Conservation (phyloP, 106 monocot genomes). For the Iris macrosiphon region DNA sequence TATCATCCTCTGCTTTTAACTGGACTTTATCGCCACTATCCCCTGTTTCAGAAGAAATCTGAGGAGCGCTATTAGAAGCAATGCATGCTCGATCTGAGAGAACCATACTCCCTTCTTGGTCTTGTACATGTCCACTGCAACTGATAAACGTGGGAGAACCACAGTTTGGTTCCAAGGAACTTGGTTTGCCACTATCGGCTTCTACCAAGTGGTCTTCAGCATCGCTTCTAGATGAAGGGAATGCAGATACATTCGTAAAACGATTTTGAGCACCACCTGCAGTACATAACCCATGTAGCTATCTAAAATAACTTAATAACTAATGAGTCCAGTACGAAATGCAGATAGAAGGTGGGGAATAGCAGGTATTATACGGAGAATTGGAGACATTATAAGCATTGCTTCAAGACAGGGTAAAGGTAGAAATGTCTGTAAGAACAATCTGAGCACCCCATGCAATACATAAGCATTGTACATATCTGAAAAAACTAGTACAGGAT, state of each 20-base stretch:
- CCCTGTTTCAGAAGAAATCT: slow-evolving; percentile 5
- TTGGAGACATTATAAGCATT: no score
- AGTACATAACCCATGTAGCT: not conserved
- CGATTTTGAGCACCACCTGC: not conserved
- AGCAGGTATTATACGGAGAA: no score
- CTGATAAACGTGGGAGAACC: slow-evolving; percentile 41
- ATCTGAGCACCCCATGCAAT: no score
- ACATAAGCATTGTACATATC: no score
- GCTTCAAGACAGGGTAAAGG: no score
- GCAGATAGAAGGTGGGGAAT: no score
- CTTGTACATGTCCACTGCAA: slow-evolving; percentile 16
- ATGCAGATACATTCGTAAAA: not conserved
- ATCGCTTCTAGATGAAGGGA: slow-evolving; percentile 1
- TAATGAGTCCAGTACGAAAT: no score
- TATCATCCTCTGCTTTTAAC: slow-evolving; percentile 37
- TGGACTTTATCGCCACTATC: slow-evolving; percentile 4
- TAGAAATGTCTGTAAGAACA: no score
- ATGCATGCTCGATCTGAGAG: slow-evolving; percentile 6
- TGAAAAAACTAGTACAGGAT: no score
- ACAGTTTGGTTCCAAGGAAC: slow-evolving; percentile 33
- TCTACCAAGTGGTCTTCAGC: slow-evolving; percentile 2
- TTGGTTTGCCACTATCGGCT: slow-evolving; percentile 8
- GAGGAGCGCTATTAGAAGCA: slow-evolving; percentile 3
- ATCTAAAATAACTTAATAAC: no score
- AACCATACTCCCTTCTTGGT: slow-evolving; percentile 9